A percentile compares a stretch with the other conserved stretches of the same genome.
Conservation (phyloP, 768 basidiomycete species). For the Mycena venus region DNA sequence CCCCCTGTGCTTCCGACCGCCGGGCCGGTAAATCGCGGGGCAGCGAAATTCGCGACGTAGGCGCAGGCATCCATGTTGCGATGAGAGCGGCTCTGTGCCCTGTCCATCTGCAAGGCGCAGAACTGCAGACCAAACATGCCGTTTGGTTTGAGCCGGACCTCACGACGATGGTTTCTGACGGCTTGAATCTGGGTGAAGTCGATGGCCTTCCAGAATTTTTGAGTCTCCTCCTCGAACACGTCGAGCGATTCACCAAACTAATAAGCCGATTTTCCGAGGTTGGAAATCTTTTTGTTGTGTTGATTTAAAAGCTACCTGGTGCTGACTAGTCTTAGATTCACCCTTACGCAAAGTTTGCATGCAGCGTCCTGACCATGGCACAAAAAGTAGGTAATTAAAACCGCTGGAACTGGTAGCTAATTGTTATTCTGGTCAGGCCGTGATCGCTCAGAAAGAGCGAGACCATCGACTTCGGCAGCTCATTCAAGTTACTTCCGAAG, state of each 20-base stretch:
- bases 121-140: background rate
- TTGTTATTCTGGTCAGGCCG: background rate
- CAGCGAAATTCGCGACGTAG: background rate
- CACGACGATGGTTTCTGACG: background rate
- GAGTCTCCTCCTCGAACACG: background rate
- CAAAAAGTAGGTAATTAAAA: background rate
- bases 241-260: background rate
- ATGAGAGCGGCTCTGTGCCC: background rate
- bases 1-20: background rate
- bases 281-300: background rate
- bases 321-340: constrained; percentile 7
- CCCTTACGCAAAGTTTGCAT: constrained; percentile 19
- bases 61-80: background rate
- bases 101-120: background rate
- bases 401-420: background rate
- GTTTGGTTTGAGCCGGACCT: background rate
- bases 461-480: constrained; percentile 14
- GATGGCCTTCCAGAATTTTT: background rate
- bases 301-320: no score
- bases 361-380: constrained; percentile 14
- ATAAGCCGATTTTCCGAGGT: constrained; percentile 16
- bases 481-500: background rate
- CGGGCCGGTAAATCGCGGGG: background rate
- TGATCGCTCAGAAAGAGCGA: constrained; percentile 1
- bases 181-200: background rate